Conservation (phyloP, 2,329 filamentous ascomycete species). For the Curvularia eragrostidis region DNA sequence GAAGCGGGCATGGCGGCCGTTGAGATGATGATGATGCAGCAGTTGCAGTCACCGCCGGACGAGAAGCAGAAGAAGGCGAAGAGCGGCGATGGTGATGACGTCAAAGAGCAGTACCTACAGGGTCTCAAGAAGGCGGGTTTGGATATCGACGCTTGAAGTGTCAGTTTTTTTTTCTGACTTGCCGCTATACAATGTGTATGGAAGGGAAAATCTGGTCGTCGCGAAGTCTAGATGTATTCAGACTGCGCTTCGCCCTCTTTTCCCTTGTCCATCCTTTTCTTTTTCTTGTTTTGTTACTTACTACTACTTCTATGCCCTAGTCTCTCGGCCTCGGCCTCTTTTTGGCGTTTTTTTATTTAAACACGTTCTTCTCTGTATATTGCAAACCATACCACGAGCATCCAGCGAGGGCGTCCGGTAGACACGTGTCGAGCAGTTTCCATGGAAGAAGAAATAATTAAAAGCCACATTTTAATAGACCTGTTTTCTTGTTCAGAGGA, state of each 20-base stretch:
- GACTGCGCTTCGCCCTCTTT: not conserved
- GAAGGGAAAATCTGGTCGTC: not conserved
- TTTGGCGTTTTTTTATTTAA: too few species aligned
- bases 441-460: not conserved
- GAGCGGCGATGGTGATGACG: constrained; percentile 28
- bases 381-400: not conserved
- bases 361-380: not conserved
- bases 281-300: too few species aligned
- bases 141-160: constrained; percentile 35
- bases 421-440: not conserved
- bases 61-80: constrained; percentile 9
- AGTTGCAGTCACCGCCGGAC: constrained; percentile 24
- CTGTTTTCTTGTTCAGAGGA: too few species aligned
- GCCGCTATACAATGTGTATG: not conserved
- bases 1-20: constrained; percentile 44
- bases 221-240: not conserved
- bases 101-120: constrained; percentile 52
- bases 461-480: too few species aligned
- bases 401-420: not conserved
- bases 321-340: too few species aligned
- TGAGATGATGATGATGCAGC: constrained; percentile 52
- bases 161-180: not conserved
- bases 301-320: too few species aligned
- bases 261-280: not conserved
- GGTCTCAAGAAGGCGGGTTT: constrained; percentile 53